Conservation (phyloP, 495 filamentous ascomycete species). For the Daldinia bambusicola region DNA sequence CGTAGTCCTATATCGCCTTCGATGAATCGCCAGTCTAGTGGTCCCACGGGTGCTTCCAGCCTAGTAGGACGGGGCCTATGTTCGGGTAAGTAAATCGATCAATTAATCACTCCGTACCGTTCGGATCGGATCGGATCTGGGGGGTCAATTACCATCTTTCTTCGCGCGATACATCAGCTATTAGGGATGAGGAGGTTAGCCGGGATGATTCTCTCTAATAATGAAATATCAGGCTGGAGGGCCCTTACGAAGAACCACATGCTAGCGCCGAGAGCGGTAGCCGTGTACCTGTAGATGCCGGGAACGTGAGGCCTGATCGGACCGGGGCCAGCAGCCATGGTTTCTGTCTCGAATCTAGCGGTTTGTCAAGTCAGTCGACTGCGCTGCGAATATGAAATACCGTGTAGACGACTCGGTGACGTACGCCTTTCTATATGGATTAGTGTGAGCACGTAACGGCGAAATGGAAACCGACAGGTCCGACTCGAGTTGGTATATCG, state of each 20-base stretch:
- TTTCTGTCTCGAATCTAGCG: constrained; percentile 24
- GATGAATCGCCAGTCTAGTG: constrained; percentile 69
- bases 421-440: constrained; percentile 11
- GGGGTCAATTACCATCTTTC: constrained; percentile 73
- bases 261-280: constrained; percentile 86
- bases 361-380: background rate
- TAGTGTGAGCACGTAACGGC: constrained; percentile 10
- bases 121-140: constrained; percentile 10
- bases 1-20: constrained; percentile 6
- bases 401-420: no score
- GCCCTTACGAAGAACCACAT: constrained; percentile 99
- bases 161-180: constrained; percentile 95
- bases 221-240: background rate
- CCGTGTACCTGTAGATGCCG: constrained; percentile 82
- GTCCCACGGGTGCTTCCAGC: constrained; percentile 99
- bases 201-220: background rate
- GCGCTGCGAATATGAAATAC: background rate
- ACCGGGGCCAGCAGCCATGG: constrained; percentile 44
- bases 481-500: background rate
- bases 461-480: background rate
- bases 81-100: constrained; percentile 37
- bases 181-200: constrained; percentile 13
- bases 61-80: constrained; percentile 76
- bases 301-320: constrained; percentile 67
- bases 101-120: constrained; percentile 8